Percentiles rank a stretch among this genome's conserved stretches.
Evolutionary conservation across 208 protist species (phyloP).

Genomic region (Strigomonas galati): DNA sequence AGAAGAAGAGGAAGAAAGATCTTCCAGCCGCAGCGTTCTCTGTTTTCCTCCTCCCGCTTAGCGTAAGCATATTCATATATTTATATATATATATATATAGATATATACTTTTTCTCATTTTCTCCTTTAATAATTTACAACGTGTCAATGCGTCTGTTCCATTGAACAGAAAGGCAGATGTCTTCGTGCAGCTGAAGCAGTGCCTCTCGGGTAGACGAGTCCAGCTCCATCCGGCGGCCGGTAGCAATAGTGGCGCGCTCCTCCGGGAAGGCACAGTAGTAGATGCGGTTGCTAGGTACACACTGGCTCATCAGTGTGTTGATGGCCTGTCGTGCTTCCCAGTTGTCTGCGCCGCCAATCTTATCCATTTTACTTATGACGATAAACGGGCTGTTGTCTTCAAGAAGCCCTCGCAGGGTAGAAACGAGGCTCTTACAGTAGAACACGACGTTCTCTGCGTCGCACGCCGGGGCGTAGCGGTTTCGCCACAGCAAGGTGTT

Average conservation of each 20-base stretch:
- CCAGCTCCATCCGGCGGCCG: constrained; percentile 30
- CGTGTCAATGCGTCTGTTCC: constrained; percentile 38
- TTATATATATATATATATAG: no score
- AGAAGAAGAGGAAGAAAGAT: no score
- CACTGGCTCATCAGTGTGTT: constrained; percentile 44
- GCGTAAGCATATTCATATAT: no score
- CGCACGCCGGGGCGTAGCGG: constrained; percentile 39
- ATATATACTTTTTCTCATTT: not conserved
- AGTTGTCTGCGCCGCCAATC: constrained; percentile 56
- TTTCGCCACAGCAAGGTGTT: constrained; percentile 39
- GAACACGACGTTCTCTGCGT: constrained; percentile 48
- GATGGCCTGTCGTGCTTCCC: constrained; percentile 31
- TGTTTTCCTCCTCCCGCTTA: no score
- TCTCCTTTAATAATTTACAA: constrained; percentile 11
- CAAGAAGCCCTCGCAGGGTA: constrained; percentile 42
- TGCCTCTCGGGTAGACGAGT: constrained; percentile 44
- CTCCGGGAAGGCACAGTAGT: constrained; percentile 58
- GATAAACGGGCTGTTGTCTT: constrained; percentile 63
- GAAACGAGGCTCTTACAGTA: constrained; percentile 44
- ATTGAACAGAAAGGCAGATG: constrained; percentile 56
- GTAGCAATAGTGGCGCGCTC: constrained; percentile 30
- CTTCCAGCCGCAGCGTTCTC: no score
- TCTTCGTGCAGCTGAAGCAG: constrained; percentile 66
- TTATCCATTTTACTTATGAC: constrained; percentile 82
- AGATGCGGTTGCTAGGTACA: constrained; percentile 72